Evolutionary conservation across 2,329 filamentous ascomycete species (phyloP).

Genomic region (Trichoderma aggressivum): DNA sequence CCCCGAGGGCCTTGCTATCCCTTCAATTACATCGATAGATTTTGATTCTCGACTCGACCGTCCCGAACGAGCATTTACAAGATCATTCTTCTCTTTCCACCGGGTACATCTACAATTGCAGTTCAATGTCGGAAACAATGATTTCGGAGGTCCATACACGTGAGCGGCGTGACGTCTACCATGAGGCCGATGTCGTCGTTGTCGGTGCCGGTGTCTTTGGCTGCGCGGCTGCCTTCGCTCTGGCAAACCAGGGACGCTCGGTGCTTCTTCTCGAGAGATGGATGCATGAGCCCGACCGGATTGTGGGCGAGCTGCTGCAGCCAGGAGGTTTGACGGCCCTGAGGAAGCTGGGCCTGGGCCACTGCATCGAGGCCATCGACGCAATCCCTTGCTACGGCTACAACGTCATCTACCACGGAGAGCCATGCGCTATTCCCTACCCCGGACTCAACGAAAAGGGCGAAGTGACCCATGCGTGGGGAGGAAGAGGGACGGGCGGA

Average conservation of each 20-base stretch:
- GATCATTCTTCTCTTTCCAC: neutral
- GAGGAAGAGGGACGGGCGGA: slow-evolving; percentile 33
- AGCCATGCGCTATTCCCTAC: slow-evolving; percentile 74
- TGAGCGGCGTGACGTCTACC: slow-evolving; percentile 49
- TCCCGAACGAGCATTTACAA: neutral
- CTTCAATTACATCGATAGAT: neutral
- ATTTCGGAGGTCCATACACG: slow-evolving; percentile 28
- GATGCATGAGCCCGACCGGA: slow-evolving; percentile 89
- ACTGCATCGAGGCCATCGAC: slow-evolving; percentile 87
- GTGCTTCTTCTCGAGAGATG: slow-evolving; percentile 86
- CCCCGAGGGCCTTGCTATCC: neutral
- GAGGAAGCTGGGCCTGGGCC: slow-evolving; percentile 71
- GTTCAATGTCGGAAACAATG: slow-evolving; percentile 14
- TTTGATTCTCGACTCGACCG: neutral
- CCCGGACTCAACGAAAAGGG: slow-evolving; percentile 57
- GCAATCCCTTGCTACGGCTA: slow-evolving; percentile 80
- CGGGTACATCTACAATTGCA: neutral
- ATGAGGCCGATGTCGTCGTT: slow-evolving; percentile 79
- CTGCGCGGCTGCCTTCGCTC: slow-evolving; percentile 77
- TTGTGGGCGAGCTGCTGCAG: slow-evolving; percentile 92
- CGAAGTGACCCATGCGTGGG: slow-evolving; percentile 37
- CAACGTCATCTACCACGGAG: slow-evolving; percentile 77
- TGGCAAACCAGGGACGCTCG: slow-evolving; percentile 85
- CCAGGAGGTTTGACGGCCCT: slow-evolving; percentile 84
- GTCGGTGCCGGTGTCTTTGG: slow-evolving; percentile 90